A percentile compares a stretch with the other conserved stretches of the same genome.
Conservation (phyloP, 2,329 filamentous ascomycete species). For the Pseudonectria foliicola region DNA sequence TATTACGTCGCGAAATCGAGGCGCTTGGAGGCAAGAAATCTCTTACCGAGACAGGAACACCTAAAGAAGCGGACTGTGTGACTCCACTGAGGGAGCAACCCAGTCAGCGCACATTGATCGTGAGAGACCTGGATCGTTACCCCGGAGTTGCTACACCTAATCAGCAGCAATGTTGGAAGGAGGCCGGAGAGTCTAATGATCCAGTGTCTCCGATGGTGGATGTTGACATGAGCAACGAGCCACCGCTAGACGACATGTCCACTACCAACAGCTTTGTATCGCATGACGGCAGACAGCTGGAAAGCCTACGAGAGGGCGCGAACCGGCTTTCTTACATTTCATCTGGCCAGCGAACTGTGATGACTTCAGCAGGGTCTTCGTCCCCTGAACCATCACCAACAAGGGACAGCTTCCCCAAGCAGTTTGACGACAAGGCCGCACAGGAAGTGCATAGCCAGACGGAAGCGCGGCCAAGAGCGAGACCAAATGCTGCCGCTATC, state of each 20-base stretch:
- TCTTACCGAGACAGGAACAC: conserved; percentile 51
- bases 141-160: conserved; percentile 22
- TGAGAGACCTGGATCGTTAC: conserved; percentile 41
- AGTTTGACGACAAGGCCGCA: conserved; percentile 13
- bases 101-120: conserved; percentile 41
- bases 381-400: conserved; percentile 52
- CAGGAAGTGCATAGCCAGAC: conserved; percentile 11
- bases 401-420: conserved; percentile 39
- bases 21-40: conserved; percentile 59
- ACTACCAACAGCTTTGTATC: conserved; percentile 51
- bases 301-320: conserved; percentile 48
- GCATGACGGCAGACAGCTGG: conserved; percentile 51
- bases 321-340: conserved; percentile 54
- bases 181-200: conserved; percentile 6
- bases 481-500: conserved; percentile 47
- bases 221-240: conserved; percentile 28
- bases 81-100: conserved; percentile 29
- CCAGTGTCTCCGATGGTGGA: conserved; percentile 12
- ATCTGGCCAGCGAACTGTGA: conserved; percentile 51
- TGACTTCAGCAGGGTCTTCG: conserved; percentile 49
- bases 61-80: conserved; percentile 34
- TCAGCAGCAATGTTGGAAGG: conserved; percentile 11
- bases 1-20: conserved; percentile 64
- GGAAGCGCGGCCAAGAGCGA: conserved; percentile 26
- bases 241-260: conserved; percentile 47